Evolutionary conservation across 108 stramenopile genomes (phyloP), one percentile per base, ranked within the genome.

Genomic region (Skeletonema costatum): DNA sequence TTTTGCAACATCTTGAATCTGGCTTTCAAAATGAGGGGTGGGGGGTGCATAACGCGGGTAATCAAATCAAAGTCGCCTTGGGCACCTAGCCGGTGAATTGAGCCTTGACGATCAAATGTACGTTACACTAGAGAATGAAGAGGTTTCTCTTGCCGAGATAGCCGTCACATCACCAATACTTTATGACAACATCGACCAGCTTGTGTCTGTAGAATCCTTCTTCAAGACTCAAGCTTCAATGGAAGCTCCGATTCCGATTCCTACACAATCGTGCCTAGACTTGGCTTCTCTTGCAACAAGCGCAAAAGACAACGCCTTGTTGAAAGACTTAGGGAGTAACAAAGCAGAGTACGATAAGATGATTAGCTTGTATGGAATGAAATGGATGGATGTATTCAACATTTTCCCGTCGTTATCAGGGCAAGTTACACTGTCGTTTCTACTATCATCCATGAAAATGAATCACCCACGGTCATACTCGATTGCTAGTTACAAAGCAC

Each of bases 381-480:
- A 51, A 17, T 51, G 50, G 50, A 51, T 51, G n/a, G 6, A 17
- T 7, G 5, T 51, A 7, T 51, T 51, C 14, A 17, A 51, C 19
- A 51, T 17, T 7, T 51, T 51, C 50, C 69, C 51, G 2, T 51
- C 51, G 35, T 58, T 25, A 32, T 70, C 48, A 30, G 51, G 16
- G 29, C 53, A 50, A 19, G 50, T 70, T 32, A 32, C 69, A 29
- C 31, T 70, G 48, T 3, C 32, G 58, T 70, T 70, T 29, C 69
- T 70, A n/a, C 14, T 70, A 0, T 70, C 31, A 1, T 25, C n/a
- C 53, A 32, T 21, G 19, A 51, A 51, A 51, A 19, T 56, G 9
- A 70, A 70, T 70, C 69, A 70, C 25, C 44, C 48, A 14, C 51
- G 69, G 14, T 70, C 69, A 59, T 70, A 70, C 32, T 70, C 69